Percentiles rank a stretch among this genome's conserved stretches.
These are phyloP conservation scores for Exophiala sp. DNA, from an alignment of 2,329 filamentous ascomycete species.

Conservation along the genomic window DNA sequence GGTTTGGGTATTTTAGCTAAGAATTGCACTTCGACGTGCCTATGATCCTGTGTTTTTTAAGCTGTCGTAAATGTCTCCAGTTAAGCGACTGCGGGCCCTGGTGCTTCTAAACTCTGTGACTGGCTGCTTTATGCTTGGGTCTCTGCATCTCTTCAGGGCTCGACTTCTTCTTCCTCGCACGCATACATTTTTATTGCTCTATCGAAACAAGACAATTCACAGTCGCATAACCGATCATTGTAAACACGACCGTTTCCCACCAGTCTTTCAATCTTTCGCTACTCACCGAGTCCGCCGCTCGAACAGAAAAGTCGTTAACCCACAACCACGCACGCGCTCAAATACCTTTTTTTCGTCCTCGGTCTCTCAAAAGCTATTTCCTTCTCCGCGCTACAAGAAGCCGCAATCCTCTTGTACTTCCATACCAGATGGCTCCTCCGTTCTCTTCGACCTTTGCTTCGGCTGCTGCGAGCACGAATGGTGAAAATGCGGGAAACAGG, in stretches of 20 bases:
- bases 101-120: not conserved
- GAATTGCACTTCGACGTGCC: not conserved
- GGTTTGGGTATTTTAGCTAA: not conserved
- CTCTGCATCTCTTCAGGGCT: not conserved
- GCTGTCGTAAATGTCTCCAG: not conserved
- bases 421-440: conserved; percentile 62
- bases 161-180: conserved; percentile 7
- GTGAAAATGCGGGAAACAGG: conserved; percentile 53
- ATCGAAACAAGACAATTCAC: conserved; percentile 3
- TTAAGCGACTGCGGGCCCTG: not conserved
- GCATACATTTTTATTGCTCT: conserved; percentile 14
- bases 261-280: not conserved
- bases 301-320: conserved; percentile 1
- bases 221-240: conserved; percentile 9
- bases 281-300: not conserved
- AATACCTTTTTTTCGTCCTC: conserved; percentile 13
- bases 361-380: conserved; percentile 5
- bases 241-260: conserved; percentile 9
- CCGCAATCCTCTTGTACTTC: not conserved
- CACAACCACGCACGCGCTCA: conserved; percentile 16
- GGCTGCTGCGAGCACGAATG: conserved; percentile 71
- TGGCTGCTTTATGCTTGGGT: conserved; percentile 2
- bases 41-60: not conserved
- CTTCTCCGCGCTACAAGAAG: conserved; percentile 3
- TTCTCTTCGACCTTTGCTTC: conserved; percentile 81